Evolutionary conservation across 768 basidiomycete species (phyloP).

Genomic region (Leccinellum rugosiceps): DNA sequence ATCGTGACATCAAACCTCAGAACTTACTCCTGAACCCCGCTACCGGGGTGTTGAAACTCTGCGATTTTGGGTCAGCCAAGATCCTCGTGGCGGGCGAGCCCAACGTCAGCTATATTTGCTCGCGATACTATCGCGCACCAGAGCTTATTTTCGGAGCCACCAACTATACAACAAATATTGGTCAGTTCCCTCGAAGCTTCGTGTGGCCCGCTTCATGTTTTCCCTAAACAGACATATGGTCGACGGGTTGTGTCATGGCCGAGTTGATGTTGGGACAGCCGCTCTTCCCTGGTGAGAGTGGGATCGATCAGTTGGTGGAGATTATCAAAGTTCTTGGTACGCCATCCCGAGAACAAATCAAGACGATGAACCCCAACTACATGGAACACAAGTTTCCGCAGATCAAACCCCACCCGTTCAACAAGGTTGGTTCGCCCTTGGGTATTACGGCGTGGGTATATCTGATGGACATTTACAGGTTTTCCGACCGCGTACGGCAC

Average conservation of each 20-base stretch:
- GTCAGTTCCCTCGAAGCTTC: conserved; percentile 44
- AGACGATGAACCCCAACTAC: conserved; percentile 99
- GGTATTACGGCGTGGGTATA: conserved; percentile 4
- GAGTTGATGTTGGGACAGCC: conserved; percentile 99
- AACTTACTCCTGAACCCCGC: conserved; percentile 96
- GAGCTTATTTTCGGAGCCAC: conserved; percentile 99
- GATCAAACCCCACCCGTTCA: conserved; percentile 99
- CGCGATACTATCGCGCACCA: conserved; percentile 97
- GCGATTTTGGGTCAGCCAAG: conserved; percentile 99
- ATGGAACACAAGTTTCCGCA: conserved; percentile 99
- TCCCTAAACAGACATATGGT: conserved; percentile 83
- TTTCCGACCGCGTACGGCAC: conserved; percentile 95
- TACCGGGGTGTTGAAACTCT: conserved; percentile 94
- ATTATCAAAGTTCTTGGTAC: conserved; percentile 99
- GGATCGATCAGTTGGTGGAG: conserved; percentile 98
- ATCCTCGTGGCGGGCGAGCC: conserved; percentile 97
- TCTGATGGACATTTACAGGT: conserved; percentile 53
- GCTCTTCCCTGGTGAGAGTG: conserved; percentile 97
- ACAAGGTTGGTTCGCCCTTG: conserved; percentile 58
- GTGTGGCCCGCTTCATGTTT: conserved; percentile 6
- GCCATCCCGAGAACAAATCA: conserved; percentile 98
- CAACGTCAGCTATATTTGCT: conserved; percentile 99
- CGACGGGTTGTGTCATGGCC: conserved; percentile 99
- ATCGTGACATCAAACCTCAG: conserved; percentile 99
- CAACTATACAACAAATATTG: conserved; percentile 99